phyloP scores from a whole-genome alignment of 495 filamentous ascomycete species.

The Penicilliopsis zonata region DNA sequence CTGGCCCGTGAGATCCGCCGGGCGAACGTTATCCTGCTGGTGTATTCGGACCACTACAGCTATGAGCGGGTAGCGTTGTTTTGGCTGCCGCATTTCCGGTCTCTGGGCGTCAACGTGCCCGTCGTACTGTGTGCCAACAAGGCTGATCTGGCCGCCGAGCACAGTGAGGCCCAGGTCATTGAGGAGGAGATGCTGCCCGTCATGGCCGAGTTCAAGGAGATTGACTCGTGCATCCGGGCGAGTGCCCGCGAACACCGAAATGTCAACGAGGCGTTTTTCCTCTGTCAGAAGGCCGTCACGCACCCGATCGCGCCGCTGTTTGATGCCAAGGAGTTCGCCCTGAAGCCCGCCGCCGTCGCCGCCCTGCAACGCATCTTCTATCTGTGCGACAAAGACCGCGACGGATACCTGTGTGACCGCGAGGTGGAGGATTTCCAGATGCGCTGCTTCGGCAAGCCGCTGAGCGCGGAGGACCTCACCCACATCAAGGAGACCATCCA shows the following conservation, averaged over 20 bases:
- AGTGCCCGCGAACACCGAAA: constrained; percentile 92
- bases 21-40: constrained; percentile 91
- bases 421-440: constrained; percentile 86
- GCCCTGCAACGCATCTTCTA: constrained; percentile 88
- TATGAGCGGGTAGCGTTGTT: constrained; percentile 95
- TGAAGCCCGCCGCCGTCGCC: constrained; percentile 80
- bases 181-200: constrained; percentile 97
- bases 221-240: constrained; percentile 91
- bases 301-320: constrained; percentile 94
- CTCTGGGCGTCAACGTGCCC: constrained; percentile 94
- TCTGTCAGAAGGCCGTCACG: constrained; percentile 97
- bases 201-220: constrained; percentile 98
- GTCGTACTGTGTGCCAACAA: constrained; percentile 97
- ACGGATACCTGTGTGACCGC: constrained; percentile 82
- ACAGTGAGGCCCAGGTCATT: constrained; percentile 65
- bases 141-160: constrained; percentile 63
- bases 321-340: constrained; percentile 79
- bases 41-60: constrained; percentile 97
- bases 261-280: constrained; percentile 92
- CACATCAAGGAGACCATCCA: constrained; percentile 80
- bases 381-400: constrained; percentile 89
- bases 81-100: constrained; percentile 96
- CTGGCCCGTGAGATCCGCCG: constrained; percentile 90
- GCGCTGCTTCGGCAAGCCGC: constrained; percentile 78
- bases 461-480: constrained; percentile 65